These are phyloP conservation scores for Penicillium cosmopolitanum DNA, from an alignment of 495 filamentous ascomycete species.

Conservation along the genomic window DNA sequence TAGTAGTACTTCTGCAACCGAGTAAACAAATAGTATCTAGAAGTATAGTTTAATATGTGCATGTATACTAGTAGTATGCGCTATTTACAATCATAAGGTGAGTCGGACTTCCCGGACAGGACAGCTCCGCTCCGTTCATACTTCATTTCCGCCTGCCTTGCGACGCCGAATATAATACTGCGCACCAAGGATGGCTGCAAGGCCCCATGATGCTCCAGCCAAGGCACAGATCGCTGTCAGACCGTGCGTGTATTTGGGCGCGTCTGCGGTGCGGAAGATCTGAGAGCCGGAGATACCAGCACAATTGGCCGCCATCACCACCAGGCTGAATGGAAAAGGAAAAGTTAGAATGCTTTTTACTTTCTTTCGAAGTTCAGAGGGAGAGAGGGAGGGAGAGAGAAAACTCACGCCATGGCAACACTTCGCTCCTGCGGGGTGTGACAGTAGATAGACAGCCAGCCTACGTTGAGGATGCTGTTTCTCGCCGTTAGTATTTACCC, in stretches of 20 bases:
- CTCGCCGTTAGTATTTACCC: slow-evolving; percentile 5
- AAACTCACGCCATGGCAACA: slow-evolving; percentile 52
- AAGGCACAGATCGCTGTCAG: slow-evolving; percentile 39
- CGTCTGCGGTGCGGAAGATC: slow-evolving; percentile 55
- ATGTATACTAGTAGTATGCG: too few relatives aligned
- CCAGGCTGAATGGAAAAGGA: slow-evolving; percentile 32
- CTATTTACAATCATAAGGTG: too few relatives aligned
- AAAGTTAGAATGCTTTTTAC: slow-evolving; percentile 13
- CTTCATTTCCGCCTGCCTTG: slow-evolving; percentile 10
- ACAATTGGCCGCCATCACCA: slow-evolving; percentile 60
- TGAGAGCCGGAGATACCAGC: slow-evolving; percentile 57
- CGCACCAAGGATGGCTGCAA: slow-evolving; percentile 21
- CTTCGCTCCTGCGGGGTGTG: slow-evolving; percentile 50
- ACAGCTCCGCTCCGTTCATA: neutral
- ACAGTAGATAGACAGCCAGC: slow-evolving; percentile 54
- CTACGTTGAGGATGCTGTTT: slow-evolving; percentile 46
- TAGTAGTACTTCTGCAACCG: too few relatives aligned
- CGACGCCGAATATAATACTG: slow-evolving; percentile 26
- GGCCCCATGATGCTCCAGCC: slow-evolving; percentile 38
- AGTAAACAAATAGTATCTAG: too few relatives aligned
- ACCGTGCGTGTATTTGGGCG: slow-evolving; percentile 52
- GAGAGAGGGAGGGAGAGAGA: too few relatives aligned
- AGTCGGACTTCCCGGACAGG: too few relatives aligned
- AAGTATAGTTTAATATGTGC: too few relatives aligned
- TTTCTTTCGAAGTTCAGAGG: too few relatives aligned